phyloP scores from a whole-genome alignment of 1,284 basidiomycete species.

The Papiliotrema laurentii region DNA sequence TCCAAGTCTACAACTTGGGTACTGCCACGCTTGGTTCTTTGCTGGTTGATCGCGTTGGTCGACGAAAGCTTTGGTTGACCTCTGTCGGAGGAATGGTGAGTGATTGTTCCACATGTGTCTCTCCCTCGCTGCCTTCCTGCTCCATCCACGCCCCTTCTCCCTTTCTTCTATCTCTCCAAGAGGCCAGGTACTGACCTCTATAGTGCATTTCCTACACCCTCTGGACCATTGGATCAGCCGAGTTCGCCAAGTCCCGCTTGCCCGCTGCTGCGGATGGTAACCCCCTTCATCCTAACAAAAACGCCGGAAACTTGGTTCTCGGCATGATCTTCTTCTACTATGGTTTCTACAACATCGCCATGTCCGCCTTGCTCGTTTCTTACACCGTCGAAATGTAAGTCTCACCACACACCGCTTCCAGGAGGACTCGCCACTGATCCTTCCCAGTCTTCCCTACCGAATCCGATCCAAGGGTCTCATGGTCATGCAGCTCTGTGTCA shows the following conservation, averaged over 20 bases:
- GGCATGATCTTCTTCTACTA: conserved; percentile 49
- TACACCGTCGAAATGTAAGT: conserved; percentile 53
- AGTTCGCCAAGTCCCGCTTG: conserved; percentile 49
- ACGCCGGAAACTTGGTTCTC: conserved; percentile 30
- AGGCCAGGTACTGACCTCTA: background rate
- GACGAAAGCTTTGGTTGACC: conserved; percentile 49
- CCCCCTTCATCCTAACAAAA: conserved; percentile 10
- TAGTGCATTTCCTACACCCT: conserved; percentile 55
- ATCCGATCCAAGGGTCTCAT: conserved; percentile 73
- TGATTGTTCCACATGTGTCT: background rate
- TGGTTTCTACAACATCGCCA: conserved; percentile 38
- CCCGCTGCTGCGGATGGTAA: conserved; percentile 12
- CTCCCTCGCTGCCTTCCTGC: background rate
- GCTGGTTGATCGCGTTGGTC: conserved; percentile 40
- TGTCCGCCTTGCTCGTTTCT: conserved; percentile 45
- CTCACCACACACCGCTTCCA: background rate
- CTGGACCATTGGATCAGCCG: conserved; percentile 66
- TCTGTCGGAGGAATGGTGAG: conserved; percentile 60
- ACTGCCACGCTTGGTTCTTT: conserved; percentile 39
- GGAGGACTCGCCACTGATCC: background rate
- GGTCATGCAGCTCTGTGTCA: conserved; percentile 47
- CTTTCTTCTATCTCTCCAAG: background rate
- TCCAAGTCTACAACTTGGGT: conserved; percentile 46
- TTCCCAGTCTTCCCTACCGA: conserved; percentile 54
- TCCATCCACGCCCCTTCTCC: background rate